Conservation (phyloP, 352 stramenopile species). For the Ochromonadaceae sp. region DNA sequence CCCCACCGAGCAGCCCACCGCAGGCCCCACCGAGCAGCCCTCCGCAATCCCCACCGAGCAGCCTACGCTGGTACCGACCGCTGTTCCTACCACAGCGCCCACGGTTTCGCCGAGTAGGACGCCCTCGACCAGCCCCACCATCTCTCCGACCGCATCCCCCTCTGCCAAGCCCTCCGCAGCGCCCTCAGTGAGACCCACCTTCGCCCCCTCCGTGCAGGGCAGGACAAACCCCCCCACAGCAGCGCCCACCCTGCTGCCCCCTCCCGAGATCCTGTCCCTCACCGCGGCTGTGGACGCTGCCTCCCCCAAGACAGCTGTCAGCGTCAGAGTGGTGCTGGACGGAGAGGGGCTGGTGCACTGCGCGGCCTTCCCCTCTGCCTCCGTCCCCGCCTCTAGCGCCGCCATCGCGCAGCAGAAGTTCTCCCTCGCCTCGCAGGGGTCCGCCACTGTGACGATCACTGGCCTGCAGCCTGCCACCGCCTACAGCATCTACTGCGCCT, state of each 20-base stretch:
- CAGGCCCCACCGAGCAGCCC: neutral
- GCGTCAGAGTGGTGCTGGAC: too few species aligned
- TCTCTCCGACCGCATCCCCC: neutral
- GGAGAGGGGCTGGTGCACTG: too few species aligned
- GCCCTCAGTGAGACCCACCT: neutral
- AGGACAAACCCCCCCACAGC: neutral
- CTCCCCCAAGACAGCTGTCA: neutral
- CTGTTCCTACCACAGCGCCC: neutral
- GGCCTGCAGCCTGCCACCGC: too few species aligned
- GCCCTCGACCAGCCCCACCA: neutral
- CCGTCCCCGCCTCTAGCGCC: too few species aligned
- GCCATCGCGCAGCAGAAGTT: too few species aligned
- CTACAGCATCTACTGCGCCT: too few species aligned
- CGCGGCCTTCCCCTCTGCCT: too few species aligned
- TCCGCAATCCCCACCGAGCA: neutral
- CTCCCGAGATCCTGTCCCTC: neutral
- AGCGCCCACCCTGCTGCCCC: neutral
- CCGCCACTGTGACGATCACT: too few species aligned
- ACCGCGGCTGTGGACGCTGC: neutral
- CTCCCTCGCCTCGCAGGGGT: too few species aligned
- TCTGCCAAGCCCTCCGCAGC: neutral
- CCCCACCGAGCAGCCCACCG: neutral
- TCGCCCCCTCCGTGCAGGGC: neutral
- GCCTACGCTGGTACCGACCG: neutral
- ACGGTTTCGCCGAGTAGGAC: neutral